Evolutionary conservation across 1,284 basidiomycete genomes (phyloP), one percentile per base, ranked within the genome.

Genomic region (Cutaneotrichosporon dermatis): DNA sequence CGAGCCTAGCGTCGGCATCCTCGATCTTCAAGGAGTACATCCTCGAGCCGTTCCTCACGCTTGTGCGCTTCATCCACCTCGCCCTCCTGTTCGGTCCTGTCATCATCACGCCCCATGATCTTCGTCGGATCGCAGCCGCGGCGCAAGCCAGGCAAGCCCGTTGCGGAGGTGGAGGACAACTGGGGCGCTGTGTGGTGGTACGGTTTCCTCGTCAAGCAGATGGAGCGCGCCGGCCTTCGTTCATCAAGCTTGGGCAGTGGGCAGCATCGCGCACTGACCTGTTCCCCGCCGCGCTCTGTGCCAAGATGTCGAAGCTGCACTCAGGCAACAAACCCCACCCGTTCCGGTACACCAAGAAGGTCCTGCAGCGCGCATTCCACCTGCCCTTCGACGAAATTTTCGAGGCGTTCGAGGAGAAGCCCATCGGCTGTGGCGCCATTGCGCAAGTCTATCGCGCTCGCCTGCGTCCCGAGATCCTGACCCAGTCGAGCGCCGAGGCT

Each of bases 201-300:
- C 75, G 83, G 83, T 15, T 84, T 93, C 61, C 81, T 99, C 7
- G 92, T 95, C 12, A 80, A 81, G 57, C 88, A 88, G 74, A 98
- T 99, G 94, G 88, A 95, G 76, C 81, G 86, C 9, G 95, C 95
- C 5, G 96, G 96, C 96, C 96, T 4, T 96, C 93, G 0, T 99
- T 99, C 75, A 92, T 92, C 79, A 99, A 99, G 90, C 84, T 99
- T 54, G 91, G 92, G 1, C 96, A 99, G 83, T 99, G 96, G 96
- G 96, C 96, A 1, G 96, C 90, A 5, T 94, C 93, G 35, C 85
- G 96, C 55, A 88, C 89, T 50, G 96, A 99, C 76, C 81, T 99
- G 5, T 99, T 99, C 79, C 92, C 96, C 1, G 82, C 87, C n/a
- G 78, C 85, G n/a, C 84, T 99, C 4, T 99, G 96, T 76, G 83